Conservation (phyloP, 140 eudicot species). For the Bidens hawaiensis region DNA sequence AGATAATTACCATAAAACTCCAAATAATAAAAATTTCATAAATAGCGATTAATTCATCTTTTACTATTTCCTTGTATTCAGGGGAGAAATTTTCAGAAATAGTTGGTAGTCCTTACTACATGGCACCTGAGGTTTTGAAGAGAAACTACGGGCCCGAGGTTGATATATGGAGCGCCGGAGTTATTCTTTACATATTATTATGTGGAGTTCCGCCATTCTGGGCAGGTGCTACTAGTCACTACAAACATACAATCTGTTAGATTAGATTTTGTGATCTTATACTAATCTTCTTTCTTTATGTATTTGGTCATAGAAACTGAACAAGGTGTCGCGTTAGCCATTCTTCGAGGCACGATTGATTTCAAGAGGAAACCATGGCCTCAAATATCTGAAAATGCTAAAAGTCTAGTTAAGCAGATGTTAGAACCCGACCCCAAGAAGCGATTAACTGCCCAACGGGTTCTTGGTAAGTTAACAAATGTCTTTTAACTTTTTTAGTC, state of each 20-base stretch:
- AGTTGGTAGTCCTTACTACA: slow-evolving; percentile 96
- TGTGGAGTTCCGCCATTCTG: slow-evolving; percentile 99
- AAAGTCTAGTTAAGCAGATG: slow-evolving; percentile 80
- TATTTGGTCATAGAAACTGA: slow-evolving; percentile 59
- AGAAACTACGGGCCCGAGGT: slow-evolving; percentile 92
- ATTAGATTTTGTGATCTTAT: not conserved
- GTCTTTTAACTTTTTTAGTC: slow-evolving; percentile 6
- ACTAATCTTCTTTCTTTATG: not conserved
- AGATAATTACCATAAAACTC: no score
- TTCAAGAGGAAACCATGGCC: slow-evolving; percentile 99
- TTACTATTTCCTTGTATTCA: slow-evolving; percentile 10
- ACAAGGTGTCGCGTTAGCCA: slow-evolving; percentile 91
- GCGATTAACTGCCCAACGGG: slow-evolving; percentile 86
- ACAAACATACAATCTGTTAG: not conserved
- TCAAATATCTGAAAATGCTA: slow-evolving; percentile 80
- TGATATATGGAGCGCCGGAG: slow-evolving; percentile 98
- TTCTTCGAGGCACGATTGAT: slow-evolving; percentile 72
- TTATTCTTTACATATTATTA: slow-evolving; percentile 75
- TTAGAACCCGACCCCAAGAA: slow-evolving; percentile 75
- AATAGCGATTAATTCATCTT: not conserved
- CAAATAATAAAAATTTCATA: no score
- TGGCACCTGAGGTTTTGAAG: slow-evolving; percentile 94
- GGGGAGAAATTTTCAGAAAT: slow-evolving; percentile 87
- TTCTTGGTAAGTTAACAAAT: slow-evolving; percentile 57
- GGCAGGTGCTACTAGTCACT: slow-evolving; percentile 61